Conservation (phyloP, 2,329 filamentous ascomycete species). For the Pseudocercospora fijiensis region DNA sequence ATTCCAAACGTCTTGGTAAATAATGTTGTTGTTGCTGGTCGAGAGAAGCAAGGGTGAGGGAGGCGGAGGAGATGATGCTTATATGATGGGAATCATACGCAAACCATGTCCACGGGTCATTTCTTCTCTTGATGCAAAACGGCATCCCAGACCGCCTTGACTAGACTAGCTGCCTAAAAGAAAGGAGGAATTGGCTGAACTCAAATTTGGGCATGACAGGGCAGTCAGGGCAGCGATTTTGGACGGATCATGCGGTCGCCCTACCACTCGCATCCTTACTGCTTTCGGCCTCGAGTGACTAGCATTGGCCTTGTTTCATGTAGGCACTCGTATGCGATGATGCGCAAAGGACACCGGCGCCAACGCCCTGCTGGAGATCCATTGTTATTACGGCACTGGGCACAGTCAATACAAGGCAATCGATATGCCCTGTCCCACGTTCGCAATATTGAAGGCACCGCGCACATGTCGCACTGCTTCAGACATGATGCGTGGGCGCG, state of each 20-base stretch:
- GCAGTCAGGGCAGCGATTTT: not conserved
- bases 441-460: constrained; percentile 1
- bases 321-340: constrained; percentile 2
- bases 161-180: constrained; percentile 21
- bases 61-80: constrained; percentile 16
- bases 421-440: constrained; percentile 9
- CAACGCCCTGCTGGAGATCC: constrained; percentile 3
- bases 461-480: constrained; percentile 10
- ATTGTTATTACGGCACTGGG: constrained; percentile 1
- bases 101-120: constrained; percentile 24
- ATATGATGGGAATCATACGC: constrained; percentile 17
- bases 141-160: constrained; percentile 17
- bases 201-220: constrained; percentile 6
- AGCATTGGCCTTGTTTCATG: constrained; percentile 8
- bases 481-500: constrained; percentile 13
- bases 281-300: constrained; percentile 5
- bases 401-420: constrained; percentile 7
- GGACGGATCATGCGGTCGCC: constrained; percentile 9
- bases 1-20: not conserved
- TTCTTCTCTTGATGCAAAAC: constrained; percentile 32
- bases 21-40: not conserved
- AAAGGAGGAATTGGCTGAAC: constrained; percentile 17
- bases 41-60: not conserved
- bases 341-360: not conserved
- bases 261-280: constrained; percentile 16